phyloP scores from a whole-genome alignment of 208 protist species.

The Acanthamoeba lugdunensis region DNA sequence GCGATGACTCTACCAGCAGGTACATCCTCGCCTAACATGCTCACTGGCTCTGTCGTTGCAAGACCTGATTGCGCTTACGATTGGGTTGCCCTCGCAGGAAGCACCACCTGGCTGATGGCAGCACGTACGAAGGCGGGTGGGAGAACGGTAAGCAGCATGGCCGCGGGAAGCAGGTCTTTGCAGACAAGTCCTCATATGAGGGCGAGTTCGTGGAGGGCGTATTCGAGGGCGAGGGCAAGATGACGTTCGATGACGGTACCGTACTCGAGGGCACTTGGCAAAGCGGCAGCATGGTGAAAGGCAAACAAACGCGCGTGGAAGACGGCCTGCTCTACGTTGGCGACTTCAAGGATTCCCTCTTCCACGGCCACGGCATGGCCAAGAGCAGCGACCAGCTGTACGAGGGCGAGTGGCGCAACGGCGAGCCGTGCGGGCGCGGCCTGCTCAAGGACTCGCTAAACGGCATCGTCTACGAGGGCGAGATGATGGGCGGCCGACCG shows the following conservation, averaged over 20 bases:
- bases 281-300: conserved; percentile 42
- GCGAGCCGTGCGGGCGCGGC: conserved; percentile 27
- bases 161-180: conserved; percentile 6
- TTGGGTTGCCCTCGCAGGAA: background rate
- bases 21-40: background rate
- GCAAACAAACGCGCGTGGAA: conserved; percentile 69
- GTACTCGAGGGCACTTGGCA: conserved; percentile 78
- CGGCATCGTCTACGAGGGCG: conserved; percentile 47
- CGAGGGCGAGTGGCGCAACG: conserved; percentile 55
- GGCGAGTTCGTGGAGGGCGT: conserved; percentile 66
- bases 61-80: background rate
- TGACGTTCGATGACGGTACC: conserved; percentile 73
- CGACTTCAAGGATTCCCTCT: conserved; percentile 35
- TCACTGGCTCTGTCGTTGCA: background rate
- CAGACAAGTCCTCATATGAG: conserved; percentile 55
- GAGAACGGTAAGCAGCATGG: conserved; percentile 39
- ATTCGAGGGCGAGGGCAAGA: conserved; percentile 75
- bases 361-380: conserved; percentile 56
- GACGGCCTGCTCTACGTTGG: conserved; percentile 66
- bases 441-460: conserved; percentile 11
- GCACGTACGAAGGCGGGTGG: conserved; percentile 43
- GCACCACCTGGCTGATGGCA: conserved; percentile 43
- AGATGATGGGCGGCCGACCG: conserved; percentile 57
- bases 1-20: background rate
- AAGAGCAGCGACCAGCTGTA: conserved; percentile 38